Evolutionary conservation across 2,329 filamentous ascomycete genomes (phyloP).

Genomic region (Botrytis fragariae): DNA sequence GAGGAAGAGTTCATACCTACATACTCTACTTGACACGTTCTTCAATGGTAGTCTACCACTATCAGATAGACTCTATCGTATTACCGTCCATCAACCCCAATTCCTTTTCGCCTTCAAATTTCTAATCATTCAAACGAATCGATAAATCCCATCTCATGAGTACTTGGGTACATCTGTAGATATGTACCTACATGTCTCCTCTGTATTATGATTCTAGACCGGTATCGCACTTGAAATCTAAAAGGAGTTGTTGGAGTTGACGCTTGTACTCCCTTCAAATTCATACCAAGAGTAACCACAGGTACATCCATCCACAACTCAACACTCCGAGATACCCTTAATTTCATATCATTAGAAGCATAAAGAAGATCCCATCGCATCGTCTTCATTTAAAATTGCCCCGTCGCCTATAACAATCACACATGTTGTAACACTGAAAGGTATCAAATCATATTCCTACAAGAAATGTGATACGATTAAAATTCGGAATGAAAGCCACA

Average conservation of each 20-base stretch:
- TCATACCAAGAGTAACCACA: neutral
- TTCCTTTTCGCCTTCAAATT: neutral
- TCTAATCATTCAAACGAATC: neutral
- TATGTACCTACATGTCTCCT: neutral
- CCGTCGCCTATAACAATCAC: conserved; percentile 8
- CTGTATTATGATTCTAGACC: neutral
- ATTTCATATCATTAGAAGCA: neutral
- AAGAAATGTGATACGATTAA: neutral
- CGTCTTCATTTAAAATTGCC: neutral
- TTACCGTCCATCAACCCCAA: neutral
- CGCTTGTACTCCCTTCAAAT: neutral
- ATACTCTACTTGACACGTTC: neutral
- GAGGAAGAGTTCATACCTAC: neutral
- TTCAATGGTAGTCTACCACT: neutral
- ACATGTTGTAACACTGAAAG: conserved; percentile 1
- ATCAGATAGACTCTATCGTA: neutral
- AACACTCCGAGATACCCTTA: neutral
- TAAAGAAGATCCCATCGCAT: neutral
- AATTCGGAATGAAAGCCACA: neutral
- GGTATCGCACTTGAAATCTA: neutral
- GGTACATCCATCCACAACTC: neutral
- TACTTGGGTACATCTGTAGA: too few species aligned
- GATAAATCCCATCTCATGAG: neutral
- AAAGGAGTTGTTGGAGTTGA: neutral
- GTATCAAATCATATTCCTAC: conserved; percentile 14